A percentile compares a stretch with the other conserved stretches of the same genome.
Evolutionary conservation across 306 rosid species (phyloP).

Genomic region (Calophaca sinica): DNA sequence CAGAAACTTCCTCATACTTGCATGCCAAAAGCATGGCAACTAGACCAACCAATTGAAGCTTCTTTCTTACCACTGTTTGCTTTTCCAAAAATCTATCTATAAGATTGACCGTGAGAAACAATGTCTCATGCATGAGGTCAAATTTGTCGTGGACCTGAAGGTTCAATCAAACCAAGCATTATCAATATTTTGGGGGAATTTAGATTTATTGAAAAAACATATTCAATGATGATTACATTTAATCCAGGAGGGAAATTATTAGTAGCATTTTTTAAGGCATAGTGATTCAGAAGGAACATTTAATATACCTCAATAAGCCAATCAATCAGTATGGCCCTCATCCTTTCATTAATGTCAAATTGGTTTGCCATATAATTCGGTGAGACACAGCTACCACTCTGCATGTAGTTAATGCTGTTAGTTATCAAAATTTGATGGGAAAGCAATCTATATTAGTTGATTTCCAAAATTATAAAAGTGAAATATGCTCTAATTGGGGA

Average conservation of each 20-base stretch:
- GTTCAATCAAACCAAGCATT: conserved; percentile 37
- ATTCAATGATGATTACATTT: not conserved
- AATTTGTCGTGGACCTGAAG: conserved; percentile 96
- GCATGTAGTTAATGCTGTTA: conserved; percentile 46
- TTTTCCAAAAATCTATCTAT: conserved; percentile 84
- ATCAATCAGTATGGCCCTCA: conserved; percentile 94
- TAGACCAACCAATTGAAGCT: conserved; percentile 95
- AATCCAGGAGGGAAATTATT: conserved; percentile 34
- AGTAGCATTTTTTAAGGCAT: conserved; percentile 37
- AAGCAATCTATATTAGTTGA: conserved; percentile 2
- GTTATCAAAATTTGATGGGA: conserved; percentile 37
- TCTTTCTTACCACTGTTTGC: conserved; percentile 75
- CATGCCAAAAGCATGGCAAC: conserved; percentile 99
- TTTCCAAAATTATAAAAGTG: not conserved
- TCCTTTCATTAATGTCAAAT: conserved; percentile 87
- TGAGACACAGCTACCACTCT: conserved; percentile 71
- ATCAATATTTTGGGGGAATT: not conserved
- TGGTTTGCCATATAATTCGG: conserved; percentile 77
- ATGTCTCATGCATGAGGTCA: conserved; percentile 89
- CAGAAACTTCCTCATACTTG: conserved; percentile 97
- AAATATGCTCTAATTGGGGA: conserved; percentile 1
- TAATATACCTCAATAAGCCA: conserved; percentile 93
- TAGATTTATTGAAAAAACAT: conserved; percentile 1
- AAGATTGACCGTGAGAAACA: conserved; percentile 81
- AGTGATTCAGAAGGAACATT: conserved; percentile 37